Percentiles rank a stretch among this genome's conserved stretches.
Evolutionary conservation across 2,329 filamentous ascomycete genomes (phyloP).

Genomic region (Paraphaeosphaeria minitans): DNA sequence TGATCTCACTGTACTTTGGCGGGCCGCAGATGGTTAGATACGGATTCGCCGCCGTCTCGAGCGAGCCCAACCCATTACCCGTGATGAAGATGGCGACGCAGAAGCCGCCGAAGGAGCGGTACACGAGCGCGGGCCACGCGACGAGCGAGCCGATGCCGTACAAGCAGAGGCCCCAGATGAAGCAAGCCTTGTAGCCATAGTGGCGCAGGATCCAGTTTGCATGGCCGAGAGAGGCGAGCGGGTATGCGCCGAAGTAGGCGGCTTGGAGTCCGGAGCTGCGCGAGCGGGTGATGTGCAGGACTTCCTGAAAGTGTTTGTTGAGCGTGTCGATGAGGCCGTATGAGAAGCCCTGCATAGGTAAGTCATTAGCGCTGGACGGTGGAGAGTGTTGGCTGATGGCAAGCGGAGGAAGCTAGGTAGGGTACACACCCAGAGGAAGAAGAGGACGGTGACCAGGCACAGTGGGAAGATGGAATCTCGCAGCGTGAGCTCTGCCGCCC

Average conservation of each 20-base stretch:
- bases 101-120: conserved; percentile 63
- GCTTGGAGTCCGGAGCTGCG: conserved; percentile 55
- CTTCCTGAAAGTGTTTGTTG: conserved; percentile 55
- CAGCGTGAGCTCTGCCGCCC: conserved; percentile 66
- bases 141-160: conserved; percentile 63
- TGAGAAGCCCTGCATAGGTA: conserved; percentile 55
- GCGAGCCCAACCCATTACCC: conserved; percentile 57
- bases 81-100: conserved; percentile 64
- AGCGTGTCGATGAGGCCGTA: conserved; percentile 63
- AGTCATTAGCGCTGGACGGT: conserved; percentile 3
- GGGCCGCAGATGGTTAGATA: conserved; percentile 60
- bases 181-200: conserved; percentile 54
- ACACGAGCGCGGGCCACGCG: conserved; percentile 63
- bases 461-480: conserved; percentile 71
- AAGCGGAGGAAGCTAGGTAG: not conserved
- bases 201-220: conserved; percentile 56
- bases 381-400: not conserved
- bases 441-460: conserved; percentile 67
- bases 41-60: conserved; percentile 66
- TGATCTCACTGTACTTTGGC: conserved; percentile 62
- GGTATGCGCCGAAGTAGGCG: conserved; percentile 57
- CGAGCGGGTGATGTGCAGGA: conserved; percentile 51
- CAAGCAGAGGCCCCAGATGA: conserved; percentile 59
- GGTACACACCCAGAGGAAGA: conserved; percentile 64
- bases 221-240: conserved; percentile 55